Percentiles rank a stretch among this genome's conserved stretches.
Evolutionary conservation across 2,329 filamentous ascomycete species (phyloP).

Genomic region (Aureobasidium sp.): DNA sequence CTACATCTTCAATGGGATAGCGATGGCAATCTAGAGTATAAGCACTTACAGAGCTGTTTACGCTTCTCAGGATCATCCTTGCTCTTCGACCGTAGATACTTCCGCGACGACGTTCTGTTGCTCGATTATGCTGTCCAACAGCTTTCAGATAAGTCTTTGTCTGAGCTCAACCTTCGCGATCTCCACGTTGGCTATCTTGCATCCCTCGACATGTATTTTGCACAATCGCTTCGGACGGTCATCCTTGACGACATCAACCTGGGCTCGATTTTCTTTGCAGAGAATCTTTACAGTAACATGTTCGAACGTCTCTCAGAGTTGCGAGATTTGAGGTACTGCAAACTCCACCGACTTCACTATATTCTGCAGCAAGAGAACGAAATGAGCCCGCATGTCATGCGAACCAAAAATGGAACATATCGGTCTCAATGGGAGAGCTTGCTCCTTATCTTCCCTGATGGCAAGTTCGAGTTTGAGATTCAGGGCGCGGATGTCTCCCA

Average conservation of each 20-base stretch:
- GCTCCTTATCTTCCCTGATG: not conserved
- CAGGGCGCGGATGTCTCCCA: not conserved
- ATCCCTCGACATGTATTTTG: not conserved
- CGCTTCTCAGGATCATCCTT: not conserved
- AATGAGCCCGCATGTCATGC: not conserved
- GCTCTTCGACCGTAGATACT: not conserved
- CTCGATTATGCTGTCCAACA: not conserved
- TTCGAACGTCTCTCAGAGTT: not conserved
- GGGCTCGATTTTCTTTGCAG: not conserved
- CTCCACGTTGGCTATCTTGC: not conserved
- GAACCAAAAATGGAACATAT: not conserved
- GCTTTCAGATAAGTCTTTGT: not conserved
- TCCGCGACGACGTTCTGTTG: not conserved
- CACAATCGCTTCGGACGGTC: not conserved
- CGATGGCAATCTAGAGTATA: not conserved
- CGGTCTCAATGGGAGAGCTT: not conserved
- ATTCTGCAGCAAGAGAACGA: not conserved
- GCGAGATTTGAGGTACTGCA: not conserved
- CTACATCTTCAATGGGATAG: not conserved
- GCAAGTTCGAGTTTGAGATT: not conserved
- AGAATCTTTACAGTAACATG: not conserved
- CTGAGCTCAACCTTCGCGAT: not conserved
- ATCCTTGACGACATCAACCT: not conserved
- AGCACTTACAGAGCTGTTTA: not conserved
- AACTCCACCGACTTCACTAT: not conserved